phyloP scores from a whole-genome alignment of 169 alveolate genomes.

The Cardiosporidium cionae region DNA sequence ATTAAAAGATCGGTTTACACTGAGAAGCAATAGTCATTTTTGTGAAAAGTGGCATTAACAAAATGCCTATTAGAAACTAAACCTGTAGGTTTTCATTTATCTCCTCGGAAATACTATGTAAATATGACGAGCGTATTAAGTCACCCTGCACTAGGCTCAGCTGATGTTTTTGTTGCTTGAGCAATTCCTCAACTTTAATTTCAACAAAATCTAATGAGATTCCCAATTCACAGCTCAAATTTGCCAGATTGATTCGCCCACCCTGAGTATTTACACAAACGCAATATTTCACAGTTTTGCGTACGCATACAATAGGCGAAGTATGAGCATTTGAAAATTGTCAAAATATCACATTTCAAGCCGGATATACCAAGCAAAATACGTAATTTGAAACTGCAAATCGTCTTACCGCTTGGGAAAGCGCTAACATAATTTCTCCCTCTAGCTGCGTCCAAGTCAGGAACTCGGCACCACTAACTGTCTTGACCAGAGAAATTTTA shows the following conservation, averaged over 20 bases:
- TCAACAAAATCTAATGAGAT: neutral
- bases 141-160: slow-evolving; percentile 7
- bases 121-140: neutral
- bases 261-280: too few species aligned
- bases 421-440: neutral
- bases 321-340: too few species aligned
- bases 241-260: neutral
- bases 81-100: slow-evolving; percentile 4
- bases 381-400: too few species aligned
- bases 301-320: too few species aligned
- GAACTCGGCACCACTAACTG: slow-evolving; percentile 11
- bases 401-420: neutral
- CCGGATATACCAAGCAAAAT: too few species aligned
- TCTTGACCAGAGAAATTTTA: neutral
- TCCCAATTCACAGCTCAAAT: neutral
- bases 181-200: neutral
- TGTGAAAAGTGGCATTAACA: too few species aligned
- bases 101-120: slow-evolving; percentile 1
- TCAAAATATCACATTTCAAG: too few species aligned
- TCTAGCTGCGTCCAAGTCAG: slow-evolving; percentile 1
- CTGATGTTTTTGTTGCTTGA: neutral
- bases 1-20: too few species aligned
- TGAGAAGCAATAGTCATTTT: too few species aligned
- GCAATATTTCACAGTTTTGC: too few species aligned
- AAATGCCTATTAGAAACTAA: too few species aligned